Base-by-base conservation (phyloP, 2,329 filamentous ascomycete species). In the Sphaerulina musiva region DNA sequence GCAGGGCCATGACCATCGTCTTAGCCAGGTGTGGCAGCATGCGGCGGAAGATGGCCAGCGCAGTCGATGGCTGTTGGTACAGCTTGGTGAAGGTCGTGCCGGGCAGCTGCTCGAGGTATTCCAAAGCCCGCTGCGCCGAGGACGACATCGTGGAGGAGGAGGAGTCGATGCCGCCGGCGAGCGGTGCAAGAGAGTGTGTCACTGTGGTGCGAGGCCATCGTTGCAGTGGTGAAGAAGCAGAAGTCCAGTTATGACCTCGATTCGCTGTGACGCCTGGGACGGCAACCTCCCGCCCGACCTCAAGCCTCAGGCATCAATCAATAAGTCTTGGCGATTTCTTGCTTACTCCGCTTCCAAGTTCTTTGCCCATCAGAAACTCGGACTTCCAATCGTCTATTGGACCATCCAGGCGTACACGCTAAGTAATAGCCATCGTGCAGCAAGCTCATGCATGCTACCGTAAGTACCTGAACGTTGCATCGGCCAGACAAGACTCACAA, bases 1-100 rank as follows among this genome's bases (percentile, higher is more conserved):
- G 83, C 66, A 98, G 83, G 39, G 88, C 87, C 86, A 96, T 95
- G 57, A 98, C 92, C 66, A 98, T 86, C 12, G 85, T 89, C 78
- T 98, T 97, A 64, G 93, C 89, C 58, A 97, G 75, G 68, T 95
- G 87, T 54, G 93, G 89, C 55, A 98, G 81, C 90, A 98, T 96
- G 74, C 93, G 91, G 63, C 93, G 84, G 71, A 97, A 97, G 66
- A 98, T 91, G 62, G 93, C 93, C 62, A 98, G 83, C 38, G 91
- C 87, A 1, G 93, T 95, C 41, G 92, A 95, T 31, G 93, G 93
- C 77, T 96, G 91, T 74, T 91, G 87, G 78, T 98, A 98, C 44
- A 98, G 80, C 72, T 89, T 87, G 69, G 84, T 83, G 72, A 97
- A 95, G 36, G 89, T 95, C 41, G 87, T 89, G 60, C 91, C 89